Evolutionary conservation across 768 basidiomycete genomes (phyloP).

Genomic region (Trametopsis cervina): DNA sequence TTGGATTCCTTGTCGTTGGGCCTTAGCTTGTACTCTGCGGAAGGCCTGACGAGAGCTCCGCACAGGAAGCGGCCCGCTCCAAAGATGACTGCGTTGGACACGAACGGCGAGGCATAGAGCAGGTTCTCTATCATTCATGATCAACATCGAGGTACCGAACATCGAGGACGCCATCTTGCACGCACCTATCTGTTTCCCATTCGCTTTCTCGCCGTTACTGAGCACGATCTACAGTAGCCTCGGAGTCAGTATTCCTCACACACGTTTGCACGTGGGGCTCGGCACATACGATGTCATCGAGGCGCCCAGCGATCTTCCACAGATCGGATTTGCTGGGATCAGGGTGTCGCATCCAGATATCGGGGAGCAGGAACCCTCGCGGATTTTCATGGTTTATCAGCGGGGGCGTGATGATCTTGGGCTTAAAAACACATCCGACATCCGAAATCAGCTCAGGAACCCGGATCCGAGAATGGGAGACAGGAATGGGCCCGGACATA

Average conservation of each 20-base stretch:
- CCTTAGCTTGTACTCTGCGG: neutral
- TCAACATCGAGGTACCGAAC: no score
- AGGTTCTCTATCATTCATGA: constrained; percentile 15
- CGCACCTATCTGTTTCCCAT: constrained; percentile 23
- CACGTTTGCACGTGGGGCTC: no score
- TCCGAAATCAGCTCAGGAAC: neutral
- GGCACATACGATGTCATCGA: constrained; percentile 20
- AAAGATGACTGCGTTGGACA: constrained; percentile 19
- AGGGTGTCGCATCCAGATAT: constrained; percentile 19
- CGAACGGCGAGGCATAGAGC: constrained; percentile 15
- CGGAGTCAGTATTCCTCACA: no score
- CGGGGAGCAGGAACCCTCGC: constrained; percentile 15
- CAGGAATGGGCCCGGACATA: no score
- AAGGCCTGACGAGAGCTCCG: constrained; percentile 18
- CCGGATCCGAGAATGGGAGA: no score
- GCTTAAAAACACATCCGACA: constrained; percentile 6
- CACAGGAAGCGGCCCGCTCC: constrained; percentile 20
- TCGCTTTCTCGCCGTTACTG: constrained; percentile 26
- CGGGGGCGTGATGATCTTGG: constrained; percentile 14
- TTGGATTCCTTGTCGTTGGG: constrained; percentile 2
- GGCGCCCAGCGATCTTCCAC: constrained; percentile 18
- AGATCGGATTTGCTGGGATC: constrained; percentile 7
- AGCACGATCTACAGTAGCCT: no score
- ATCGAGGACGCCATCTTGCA: no score
- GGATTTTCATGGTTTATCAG: constrained; percentile 18